phyloP scores from a whole-genome alignment of 164 flowering plant genomes.

The Macadamia tetraphylla region DNA sequence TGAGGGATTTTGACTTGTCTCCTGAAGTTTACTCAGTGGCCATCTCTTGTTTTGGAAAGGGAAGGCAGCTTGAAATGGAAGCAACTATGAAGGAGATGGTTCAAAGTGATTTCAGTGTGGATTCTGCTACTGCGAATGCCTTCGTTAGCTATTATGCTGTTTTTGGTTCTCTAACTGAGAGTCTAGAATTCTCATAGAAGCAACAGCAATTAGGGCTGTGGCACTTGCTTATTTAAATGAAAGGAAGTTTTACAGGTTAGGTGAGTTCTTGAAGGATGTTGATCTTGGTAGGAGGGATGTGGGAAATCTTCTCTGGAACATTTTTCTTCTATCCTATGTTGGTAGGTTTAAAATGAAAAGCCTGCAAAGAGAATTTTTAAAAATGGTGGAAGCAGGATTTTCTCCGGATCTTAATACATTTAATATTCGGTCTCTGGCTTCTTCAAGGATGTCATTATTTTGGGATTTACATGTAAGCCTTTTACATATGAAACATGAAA shows the following conservation, averaged over 20 bases:
- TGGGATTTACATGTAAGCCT: constrained; percentile 93
- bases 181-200: constrained; percentile 56
- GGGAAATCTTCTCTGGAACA: constrained; percentile 84
- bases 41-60: constrained; percentile 59
- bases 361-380: constrained; percentile 77
- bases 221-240: constrained; percentile 58
- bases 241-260: constrained; percentile 51
- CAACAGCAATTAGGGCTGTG: constrained; percentile 68
- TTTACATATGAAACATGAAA: constrained; percentile 74
- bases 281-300: constrained; percentile 69
- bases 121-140: constrained; percentile 65
- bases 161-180: constrained; percentile 53
- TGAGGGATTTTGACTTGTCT: constrained; percentile 27
- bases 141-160: constrained; percentile 48
- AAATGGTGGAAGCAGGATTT: constrained; percentile 72
- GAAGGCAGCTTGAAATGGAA: constrained; percentile 70
- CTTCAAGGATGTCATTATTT: constrained; percentile 74
- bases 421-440: constrained; percentile 80
- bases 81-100: constrained; percentile 47
- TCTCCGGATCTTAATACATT: constrained; percentile 77
- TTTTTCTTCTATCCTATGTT: constrained; percentile 77
- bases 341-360: constrained; percentile 89
- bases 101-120: constrained; percentile 44
- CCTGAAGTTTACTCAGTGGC: constrained; percentile 43
- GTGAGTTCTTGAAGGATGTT: constrained; percentile 66